These are phyloP conservation scores for Mallotus nudiflorus DNA, from an alignment of 345 rosid genomes.

Conservation along the genomic window DNA sequence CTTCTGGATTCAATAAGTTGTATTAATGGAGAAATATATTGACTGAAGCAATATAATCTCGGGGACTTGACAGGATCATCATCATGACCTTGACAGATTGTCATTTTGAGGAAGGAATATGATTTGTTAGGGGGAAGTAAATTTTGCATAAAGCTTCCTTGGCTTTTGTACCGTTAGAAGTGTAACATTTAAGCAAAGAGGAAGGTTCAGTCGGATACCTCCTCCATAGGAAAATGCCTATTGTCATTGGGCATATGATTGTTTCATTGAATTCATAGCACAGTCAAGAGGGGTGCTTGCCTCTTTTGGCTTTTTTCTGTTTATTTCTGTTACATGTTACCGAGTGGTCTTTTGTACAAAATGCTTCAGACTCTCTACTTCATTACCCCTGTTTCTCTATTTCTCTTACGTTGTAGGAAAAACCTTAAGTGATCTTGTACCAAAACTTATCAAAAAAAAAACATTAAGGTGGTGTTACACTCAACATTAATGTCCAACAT, in stretches of 20 bases:
- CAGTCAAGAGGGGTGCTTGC: neutral
- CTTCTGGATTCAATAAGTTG: conserved; percentile 31
- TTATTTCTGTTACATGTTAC: neutral
- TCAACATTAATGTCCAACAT: too few relatives aligned
- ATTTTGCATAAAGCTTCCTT: conserved; percentile 9
- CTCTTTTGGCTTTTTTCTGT: neutral
- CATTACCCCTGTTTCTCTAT: too few relatives aligned
- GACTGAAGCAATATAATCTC: neutral
- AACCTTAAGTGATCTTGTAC: too few relatives aligned
- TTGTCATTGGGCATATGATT: neutral
- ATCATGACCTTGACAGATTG: neutral
- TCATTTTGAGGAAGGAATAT: neutral
- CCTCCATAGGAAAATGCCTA: neutral
- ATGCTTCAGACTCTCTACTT: neutral
- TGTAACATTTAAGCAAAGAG: neutral
- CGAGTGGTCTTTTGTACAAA: conserved; percentile 6
- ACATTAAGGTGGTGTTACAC: too few relatives aligned
- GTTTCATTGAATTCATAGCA: neutral
- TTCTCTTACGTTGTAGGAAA: too few relatives aligned
- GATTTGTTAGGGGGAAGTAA: conserved; percentile 14
- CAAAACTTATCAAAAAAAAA: too few relatives aligned
- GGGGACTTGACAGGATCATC: neutral
- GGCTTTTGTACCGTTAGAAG: neutral
- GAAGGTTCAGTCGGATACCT: neutral
- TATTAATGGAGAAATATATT: neutral